These are phyloP conservation scores for Oryza nivara DNA, from an alignment of 176 grass and related monocot genomes.

Conservation along the genomic window DNA sequence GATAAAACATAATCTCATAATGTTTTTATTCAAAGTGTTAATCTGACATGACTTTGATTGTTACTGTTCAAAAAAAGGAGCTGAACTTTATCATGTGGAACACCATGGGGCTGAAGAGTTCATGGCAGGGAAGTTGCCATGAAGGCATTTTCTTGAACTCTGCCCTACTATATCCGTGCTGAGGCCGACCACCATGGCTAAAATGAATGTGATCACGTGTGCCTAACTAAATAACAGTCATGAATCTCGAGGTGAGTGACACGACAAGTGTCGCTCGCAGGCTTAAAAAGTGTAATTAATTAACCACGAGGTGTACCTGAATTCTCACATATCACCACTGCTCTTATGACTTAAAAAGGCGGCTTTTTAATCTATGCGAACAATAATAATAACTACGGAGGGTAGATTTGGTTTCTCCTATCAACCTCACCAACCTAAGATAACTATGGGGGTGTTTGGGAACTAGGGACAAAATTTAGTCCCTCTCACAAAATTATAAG, in stretches of 20 bases:
- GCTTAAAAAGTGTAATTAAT: background rate
- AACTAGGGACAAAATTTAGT: no score
- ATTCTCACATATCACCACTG: background rate
- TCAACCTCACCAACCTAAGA: conserved; percentile 30
- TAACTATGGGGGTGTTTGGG: no score
- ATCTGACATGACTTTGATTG: background rate
- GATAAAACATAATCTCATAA: background rate
- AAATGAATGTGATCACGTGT: conserved; percentile 18
- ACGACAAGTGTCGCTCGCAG: background rate
- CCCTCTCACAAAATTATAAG: no score
- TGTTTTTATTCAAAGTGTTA: background rate
- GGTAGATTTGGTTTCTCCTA: background rate
- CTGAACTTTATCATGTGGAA: background rate
- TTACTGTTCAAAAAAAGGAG: conserved; percentile 2
- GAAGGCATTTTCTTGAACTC: conserved; percentile 4
- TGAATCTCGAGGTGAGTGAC: background rate
- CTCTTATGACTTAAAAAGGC: background rate
- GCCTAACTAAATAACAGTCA: background rate
- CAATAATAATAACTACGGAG: background rate
- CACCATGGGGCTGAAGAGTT: background rate
- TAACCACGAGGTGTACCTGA: background rate
- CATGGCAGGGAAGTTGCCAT: conserved; percentile 17
- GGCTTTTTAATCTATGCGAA: background rate
- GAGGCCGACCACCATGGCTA: conserved; percentile 7
- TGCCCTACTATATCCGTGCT: background rate